Conservation (phyloP, 371 early-diverging fungal species). For the Haplosporangium sp. region DNA sequence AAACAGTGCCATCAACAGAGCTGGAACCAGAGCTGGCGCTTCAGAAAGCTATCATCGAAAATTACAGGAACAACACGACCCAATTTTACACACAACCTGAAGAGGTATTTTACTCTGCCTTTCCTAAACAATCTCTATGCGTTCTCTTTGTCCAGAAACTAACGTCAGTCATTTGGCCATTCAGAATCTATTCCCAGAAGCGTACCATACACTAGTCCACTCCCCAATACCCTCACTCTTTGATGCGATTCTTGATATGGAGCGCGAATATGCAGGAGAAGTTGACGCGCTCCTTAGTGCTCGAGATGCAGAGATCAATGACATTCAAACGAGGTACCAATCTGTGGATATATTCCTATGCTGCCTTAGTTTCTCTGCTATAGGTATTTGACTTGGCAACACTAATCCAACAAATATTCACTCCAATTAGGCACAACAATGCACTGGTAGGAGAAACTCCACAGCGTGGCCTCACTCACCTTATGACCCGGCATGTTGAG, state of each 20-base stretch:
- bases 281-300: slow-evolving; percentile 63
- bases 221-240: slow-evolving; percentile 70
- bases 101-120: slow-evolving; percentile 41
- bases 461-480: slow-evolving; percentile 56
- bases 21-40: slow-evolving; percentile 13
- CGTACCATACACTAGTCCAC: slow-evolving; percentile 76
- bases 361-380: not conserved
- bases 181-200: slow-evolving; percentile 76
- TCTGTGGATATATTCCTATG: not conserved
- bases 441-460: slow-evolving; percentile 27
- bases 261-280: slow-evolving; percentile 69
- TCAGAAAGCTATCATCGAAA: slow-evolving; percentile 50
- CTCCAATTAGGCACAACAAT: slow-evolving; percentile 34
- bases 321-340: slow-evolving; percentile 34
- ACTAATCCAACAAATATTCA: not conserved
- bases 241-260: slow-evolving; percentile 75
- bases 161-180: not conserved
- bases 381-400: not conserved
- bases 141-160: not conserved
- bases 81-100: slow-evolving; percentile 63
- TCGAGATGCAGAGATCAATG: slow-evolving; percentile 59
- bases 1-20: not conserved
- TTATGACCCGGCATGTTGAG: slow-evolving; percentile 68
- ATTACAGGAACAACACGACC: slow-evolving; percentile 58
- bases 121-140: not conserved